A percentile compares a stretch with the other conserved stretches of the same genome.
Conservation (phyloP, 441 rosid species). For the Gossypium davidsonii region DNA sequence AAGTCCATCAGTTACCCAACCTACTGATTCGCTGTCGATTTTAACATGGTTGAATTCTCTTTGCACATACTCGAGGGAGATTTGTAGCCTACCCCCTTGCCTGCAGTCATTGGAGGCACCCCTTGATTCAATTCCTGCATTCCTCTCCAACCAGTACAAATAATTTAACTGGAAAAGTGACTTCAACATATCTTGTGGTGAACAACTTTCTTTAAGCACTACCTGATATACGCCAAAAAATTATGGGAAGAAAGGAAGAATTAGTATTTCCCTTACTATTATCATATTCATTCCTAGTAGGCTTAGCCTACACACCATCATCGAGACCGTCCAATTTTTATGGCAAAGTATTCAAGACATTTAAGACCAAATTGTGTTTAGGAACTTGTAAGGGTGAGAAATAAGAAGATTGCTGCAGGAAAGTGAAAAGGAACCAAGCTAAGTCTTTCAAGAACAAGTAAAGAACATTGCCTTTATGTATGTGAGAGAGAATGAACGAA, state of each 20-base stretch:
- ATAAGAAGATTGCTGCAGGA: background rate
- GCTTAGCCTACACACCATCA: background rate
- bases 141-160: conserved; percentile 86
- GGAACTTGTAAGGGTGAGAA: background rate
- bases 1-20: conserved; percentile 83
- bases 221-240: conserved; percentile 42
- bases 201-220: conserved; percentile 68
- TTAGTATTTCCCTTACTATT: background rate
- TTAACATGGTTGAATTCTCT: conserved; percentile 78
- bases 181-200: conserved; percentile 87
- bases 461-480: background rate
- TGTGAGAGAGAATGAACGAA: background rate
- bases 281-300: background rate
- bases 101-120: conserved; percentile 53
- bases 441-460: background rate
- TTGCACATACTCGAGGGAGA: conserved; percentile 70
- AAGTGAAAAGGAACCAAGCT: background rate
- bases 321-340: background rate
- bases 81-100: conserved; percentile 64
- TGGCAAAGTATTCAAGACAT: background rate
- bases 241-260: background rate
- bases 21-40: conserved; percentile 58
- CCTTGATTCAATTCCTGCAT: conserved; percentile 72
- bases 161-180: conserved; percentile 84
- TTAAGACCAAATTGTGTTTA: background rate